Conservation (phyloP, 2,329 filamentous ascomycete species). For the Ophidiomyces ophidiicola region DNA sequence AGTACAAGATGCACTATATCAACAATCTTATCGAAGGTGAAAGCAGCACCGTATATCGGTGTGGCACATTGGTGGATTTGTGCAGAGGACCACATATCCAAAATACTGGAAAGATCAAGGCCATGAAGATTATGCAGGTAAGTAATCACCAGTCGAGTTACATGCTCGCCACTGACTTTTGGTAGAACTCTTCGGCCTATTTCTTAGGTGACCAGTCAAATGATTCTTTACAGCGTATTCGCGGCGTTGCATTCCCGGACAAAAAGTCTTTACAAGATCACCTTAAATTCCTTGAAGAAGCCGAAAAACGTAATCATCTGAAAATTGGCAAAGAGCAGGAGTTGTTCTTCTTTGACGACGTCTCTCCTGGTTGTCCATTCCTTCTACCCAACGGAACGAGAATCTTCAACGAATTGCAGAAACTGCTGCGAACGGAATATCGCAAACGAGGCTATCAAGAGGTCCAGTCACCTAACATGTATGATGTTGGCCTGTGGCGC, state of each 20-base stretch:
- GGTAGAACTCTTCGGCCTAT: conserved; percentile 63
- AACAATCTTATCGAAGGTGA: conserved; percentile 86
- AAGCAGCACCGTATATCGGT: conserved; percentile 86
- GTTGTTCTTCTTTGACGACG: conserved; percentile 90
- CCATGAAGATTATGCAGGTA: conserved; percentile 81
- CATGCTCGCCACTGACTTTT: conserved; percentile 15
- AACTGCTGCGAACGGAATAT: conserved; percentile 75
- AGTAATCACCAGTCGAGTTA: conserved; percentile 11
- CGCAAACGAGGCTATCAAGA: conserved; percentile 89
- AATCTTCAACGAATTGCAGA: conserved; percentile 80
- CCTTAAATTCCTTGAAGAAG: conserved; percentile 90
- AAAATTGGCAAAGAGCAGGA: conserved; percentile 93
- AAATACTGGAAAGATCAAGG: conserved; percentile 84
- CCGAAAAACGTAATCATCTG: conserved; percentile 91
- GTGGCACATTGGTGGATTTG: conserved; percentile 85
- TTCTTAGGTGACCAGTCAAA: conserved; percentile 90
- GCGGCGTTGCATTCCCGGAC: conserved; percentile 91
- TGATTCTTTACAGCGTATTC: conserved; percentile 90
- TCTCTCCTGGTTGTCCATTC: conserved; percentile 87
- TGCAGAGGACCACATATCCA: conserved; percentile 92
- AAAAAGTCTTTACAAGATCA: conserved; percentile 92
- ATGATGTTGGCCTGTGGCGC: conserved; percentile 86
- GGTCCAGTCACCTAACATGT: conserved; percentile 94
- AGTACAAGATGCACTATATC: conserved; percentile 98
- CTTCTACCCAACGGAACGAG: conserved; percentile 84